Base-by-base conservation (phyloP, 2,329 filamentous ascomycete genomes). In the Curvularia lunata region DNA sequence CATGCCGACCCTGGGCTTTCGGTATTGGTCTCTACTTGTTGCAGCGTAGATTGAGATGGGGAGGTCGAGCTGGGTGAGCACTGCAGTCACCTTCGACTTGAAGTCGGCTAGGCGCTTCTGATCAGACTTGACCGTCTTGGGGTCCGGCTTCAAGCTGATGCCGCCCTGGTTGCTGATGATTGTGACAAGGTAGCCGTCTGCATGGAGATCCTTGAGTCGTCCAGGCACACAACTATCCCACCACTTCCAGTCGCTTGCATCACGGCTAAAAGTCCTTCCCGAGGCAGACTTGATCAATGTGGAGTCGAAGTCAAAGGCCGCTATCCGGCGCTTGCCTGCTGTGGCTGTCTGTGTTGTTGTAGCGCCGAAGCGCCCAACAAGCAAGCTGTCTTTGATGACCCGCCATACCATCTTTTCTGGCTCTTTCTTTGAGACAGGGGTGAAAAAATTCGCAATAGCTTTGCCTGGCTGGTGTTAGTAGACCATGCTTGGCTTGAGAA, bases 151-250 rank as follows among this genome's bases (percentile, higher is more conserved):
- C 2, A 98, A 80, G 16, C 85, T 89, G 43, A 99, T 82, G 13
- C 90, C 92, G 48, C 84, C 93, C 77, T 99, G 95, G 75, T 99
- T 99, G 61, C 91, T 96, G 48, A 99, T 78, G 47, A 98, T 85
- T 18, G 91, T 85, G 12, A 98, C 78, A 45, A 85, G 85, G 76
- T 91, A 96, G 28, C 90, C 91, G 65, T 95, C 85, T 10, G 86
- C 80, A 69, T 91, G 85, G 1, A 98, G 81, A 58, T 87, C 80
- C 63, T 84, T 85, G 18, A 99, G 75, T 51, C 80, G 85, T 0
- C 76, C 77, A 1, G 92, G 91, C 0, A 98, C 90, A 18, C 79
- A 82, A 13, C 78, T 67, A 74, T 96, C 81, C 92, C 92, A 98
- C 95, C 95, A 99, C 75, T 91, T 92, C 95, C 95, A 99, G 73